Base-by-base conservation (phyloP, 257 asterid genomes). In the Solanum piurae region DNA sequence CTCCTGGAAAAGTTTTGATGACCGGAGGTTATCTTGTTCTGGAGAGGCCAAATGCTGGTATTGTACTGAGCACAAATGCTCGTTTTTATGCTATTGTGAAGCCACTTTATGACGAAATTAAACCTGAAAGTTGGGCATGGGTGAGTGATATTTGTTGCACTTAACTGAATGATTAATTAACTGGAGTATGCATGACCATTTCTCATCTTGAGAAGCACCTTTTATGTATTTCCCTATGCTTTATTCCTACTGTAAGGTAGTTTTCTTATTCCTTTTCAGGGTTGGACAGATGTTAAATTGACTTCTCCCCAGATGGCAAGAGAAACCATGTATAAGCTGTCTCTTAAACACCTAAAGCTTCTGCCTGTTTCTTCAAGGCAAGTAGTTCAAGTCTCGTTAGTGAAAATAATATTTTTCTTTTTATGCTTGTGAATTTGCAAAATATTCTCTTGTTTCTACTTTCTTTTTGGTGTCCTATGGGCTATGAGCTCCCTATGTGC, bases 1-100 rank as follows among this genome's bases (percentile, higher is more conserved):
- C 99, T 91, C 99, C 99, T 58, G 99, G 99, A 75, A 97, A 97
- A 93, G 99, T 97, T 90, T 90, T 97, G 94, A 93, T 97, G 95
- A 97, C 98, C 2, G 99, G 99, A 27, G 99, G 99, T 49, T 97
- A 97, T 93, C 98, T 97, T 89, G 90, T 97, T 73, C 87, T 97
- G 91, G 99, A 96, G 95, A 95, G 98, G 95, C 99, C 98, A n/a
- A 95, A 96, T 92, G 97, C 99, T 27, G 99, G 99, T 90, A 93
- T 95, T 86, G 99, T 97, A 21, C 93, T 97, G 88, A 97, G 99
- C 89, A 96, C 99, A 27, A 97, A 97, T 94, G 96, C 99, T 82
- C 95, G 98, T 58, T 96, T 97, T 91, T 97, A 95, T 82, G 98
- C 98, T 60, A 95, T 95, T 87, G 98, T 96, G 86, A 95, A 94